Evolutionary conservation across 2,329 filamentous ascomycete species (phyloP).

Genomic region (Trichoderma simmonsii): DNA sequence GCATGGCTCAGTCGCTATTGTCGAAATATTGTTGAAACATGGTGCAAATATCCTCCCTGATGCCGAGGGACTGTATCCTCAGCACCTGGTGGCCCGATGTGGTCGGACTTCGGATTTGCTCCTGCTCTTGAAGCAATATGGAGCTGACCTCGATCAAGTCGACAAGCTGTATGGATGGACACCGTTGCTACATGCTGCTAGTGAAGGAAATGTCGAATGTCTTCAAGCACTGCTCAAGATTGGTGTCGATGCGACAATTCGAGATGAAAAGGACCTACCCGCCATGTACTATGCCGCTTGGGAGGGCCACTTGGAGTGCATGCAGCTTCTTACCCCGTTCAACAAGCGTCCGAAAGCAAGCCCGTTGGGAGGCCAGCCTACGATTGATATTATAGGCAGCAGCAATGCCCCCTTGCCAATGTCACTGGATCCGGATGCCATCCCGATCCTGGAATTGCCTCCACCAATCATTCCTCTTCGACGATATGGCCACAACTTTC

Average conservation of each 20-base stretch:
- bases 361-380: slow-evolving; percentile 43
- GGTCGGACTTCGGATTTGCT: slow-evolving; percentile 78
- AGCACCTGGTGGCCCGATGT: slow-evolving; percentile 89
- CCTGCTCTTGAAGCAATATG: slow-evolving; percentile 76
- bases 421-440: slow-evolving; percentile 77
- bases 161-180: slow-evolving; percentile 99
- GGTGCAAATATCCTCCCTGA: slow-evolving; percentile 84
- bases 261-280: slow-evolving; percentile 89
- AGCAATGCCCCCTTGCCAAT: slow-evolving; percentile 57
- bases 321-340: slow-evolving; percentile 74
- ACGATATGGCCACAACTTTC: slow-evolving; percentile 95
- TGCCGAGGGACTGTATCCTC: slow-evolving; percentile 94
- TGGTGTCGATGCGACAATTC: slow-evolving; percentile 71
- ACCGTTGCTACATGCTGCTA: slow-evolving; percentile 90
- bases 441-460: slow-evolving; percentile 85
- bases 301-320: slow-evolving; percentile 94
- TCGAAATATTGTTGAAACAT: slow-evolving; percentile 77
- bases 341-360: slow-evolving; percentile 45
- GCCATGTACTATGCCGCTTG: slow-evolving; percentile 98
- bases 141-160: slow-evolving; percentile 84
- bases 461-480: slow-evolving; percentile 94
- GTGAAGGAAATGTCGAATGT: slow-evolving; percentile 90
- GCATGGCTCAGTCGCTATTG: slow-evolving; percentile 80
- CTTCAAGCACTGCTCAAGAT: slow-evolving; percentile 76
- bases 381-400: slow-evolving; percentile 43